Conservation (phyloP, 805 yeast genomes). For the Jamesozyma spencerorum region DNA sequence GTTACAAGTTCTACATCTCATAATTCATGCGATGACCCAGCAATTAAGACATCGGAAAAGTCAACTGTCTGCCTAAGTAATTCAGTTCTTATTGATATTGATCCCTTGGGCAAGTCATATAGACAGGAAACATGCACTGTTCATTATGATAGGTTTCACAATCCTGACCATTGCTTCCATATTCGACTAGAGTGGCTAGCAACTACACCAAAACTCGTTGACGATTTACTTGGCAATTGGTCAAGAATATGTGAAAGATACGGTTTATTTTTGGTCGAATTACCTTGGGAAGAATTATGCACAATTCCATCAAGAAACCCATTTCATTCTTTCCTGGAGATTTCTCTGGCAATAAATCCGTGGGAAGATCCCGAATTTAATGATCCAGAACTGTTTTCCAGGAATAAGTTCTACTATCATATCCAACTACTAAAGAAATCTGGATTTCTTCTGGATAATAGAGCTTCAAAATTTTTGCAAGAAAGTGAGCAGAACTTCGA, state of each 20-base stretch:
- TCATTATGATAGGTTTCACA: slow-evolving; percentile 86
- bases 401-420: slow-evolving; percentile 67
- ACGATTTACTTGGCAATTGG: slow-evolving; percentile 70
- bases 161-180: slow-evolving; percentile 91
- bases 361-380: slow-evolving; percentile 53
- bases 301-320: slow-evolving; percentile 71
- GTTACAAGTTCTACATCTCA: slow-evolving; percentile 8
- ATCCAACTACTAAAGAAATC: slow-evolving; percentile 56
- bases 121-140: slow-evolving; percentile 71
- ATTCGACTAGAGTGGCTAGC: slow-evolving; percentile 87
- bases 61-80: slow-evolving; percentile 52
- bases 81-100: slow-evolving; percentile 62
- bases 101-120: slow-evolving; percentile 60
- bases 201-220: slow-evolving; percentile 76
- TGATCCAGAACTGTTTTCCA: slow-evolving; percentile 33
- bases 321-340: slow-evolving; percentile 74
- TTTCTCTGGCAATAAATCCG: slow-evolving; percentile 60
- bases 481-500: slow-evolving; percentile 44
- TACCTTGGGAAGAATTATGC: slow-evolving; percentile 84
- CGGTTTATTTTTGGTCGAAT: slow-evolving; percentile 73
- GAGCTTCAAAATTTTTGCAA: slow-evolving; percentile 58
- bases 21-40: slow-evolving; percentile 10
- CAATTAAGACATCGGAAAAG: slow-evolving; percentile 7
- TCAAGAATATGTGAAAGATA: slow-evolving; percentile 75
- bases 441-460: slow-evolving; percentile 74